Evolutionary conservation across 495 filamentous ascomycete species (phyloP).

Genomic region (Sordaria brevicollis): DNA sequence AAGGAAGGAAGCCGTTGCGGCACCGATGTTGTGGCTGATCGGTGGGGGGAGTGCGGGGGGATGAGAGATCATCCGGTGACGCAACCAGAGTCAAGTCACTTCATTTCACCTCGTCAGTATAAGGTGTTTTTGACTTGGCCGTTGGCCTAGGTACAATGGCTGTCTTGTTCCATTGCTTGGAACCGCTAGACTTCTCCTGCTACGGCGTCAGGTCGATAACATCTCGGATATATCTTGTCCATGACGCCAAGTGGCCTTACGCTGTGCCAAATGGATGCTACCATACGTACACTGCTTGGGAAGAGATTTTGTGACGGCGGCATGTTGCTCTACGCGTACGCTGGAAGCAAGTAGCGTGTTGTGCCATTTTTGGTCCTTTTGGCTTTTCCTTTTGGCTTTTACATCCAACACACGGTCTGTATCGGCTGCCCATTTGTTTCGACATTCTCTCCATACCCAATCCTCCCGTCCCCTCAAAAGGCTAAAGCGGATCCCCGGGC

Average conservation of each 20-base stretch:
- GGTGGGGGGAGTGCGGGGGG: background rate
- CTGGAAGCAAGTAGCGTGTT: background rate
- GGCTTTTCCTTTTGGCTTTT: background rate
- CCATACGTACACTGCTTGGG: background rate
- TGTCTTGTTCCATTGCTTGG: background rate
- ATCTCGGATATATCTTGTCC: background rate
- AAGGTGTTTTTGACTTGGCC: background rate
- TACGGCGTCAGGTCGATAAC: background rate
- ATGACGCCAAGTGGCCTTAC: background rate
- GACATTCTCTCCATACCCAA: background rate
- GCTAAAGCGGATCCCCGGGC: background rate
- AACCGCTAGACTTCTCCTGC: background rate
- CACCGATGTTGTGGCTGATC: background rate
- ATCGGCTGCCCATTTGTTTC: background rate
- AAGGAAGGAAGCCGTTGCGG: background rate
- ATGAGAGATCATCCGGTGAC: background rate
- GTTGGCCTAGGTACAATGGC: no score
- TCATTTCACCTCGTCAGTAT: background rate
- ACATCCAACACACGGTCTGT: background rate
- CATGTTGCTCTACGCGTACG: background rate
- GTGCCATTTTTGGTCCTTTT: background rate
- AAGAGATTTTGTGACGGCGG: background rate
- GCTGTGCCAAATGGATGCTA: background rate
- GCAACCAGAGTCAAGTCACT: background rate
- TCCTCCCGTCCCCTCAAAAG: background rate